phyloP scores from a whole-genome alignment of 2,329 filamentous ascomycete species.

The Phaeosphaeriaceae sp. region DNA sequence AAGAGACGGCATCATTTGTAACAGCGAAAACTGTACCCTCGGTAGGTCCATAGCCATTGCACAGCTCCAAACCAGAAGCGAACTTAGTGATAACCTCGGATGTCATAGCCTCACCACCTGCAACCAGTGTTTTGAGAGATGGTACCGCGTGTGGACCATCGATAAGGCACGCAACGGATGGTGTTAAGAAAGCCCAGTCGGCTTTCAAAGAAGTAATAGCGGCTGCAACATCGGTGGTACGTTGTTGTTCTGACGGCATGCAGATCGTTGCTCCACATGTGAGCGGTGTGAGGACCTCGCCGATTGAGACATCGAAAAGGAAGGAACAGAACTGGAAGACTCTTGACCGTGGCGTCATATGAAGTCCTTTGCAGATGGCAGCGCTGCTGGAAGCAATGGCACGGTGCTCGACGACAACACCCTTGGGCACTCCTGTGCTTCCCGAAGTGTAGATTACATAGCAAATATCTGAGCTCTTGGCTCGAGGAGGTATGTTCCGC shows the following conservation, averaged over 20 bases:
- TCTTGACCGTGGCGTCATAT: slow-evolving; percentile 34
- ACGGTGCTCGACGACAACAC: slow-evolving; percentile 39
- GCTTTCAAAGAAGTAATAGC: slow-evolving; percentile 37
- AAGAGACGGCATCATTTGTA: slow-evolving; percentile 31
- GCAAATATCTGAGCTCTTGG: slow-evolving; percentile 27
- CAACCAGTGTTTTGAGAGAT: slow-evolving; percentile 47
- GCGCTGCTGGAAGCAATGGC: slow-evolving; percentile 37
- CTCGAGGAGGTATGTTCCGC: slow-evolving; percentile 13
- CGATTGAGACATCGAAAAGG: slow-evolving; percentile 44
- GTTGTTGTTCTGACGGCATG: slow-evolving; percentile 48
- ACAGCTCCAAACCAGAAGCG: slow-evolving; percentile 28
- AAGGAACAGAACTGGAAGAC: slow-evolving; percentile 47
- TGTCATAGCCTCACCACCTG: slow-evolving; percentile 38
- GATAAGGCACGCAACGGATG: slow-evolving; percentile 45
- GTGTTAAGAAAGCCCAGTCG: slow-evolving; percentile 44
- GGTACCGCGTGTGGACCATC: slow-evolving; percentile 42
- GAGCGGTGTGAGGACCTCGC: slow-evolving; percentile 43
- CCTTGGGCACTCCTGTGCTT: slow-evolving; percentile 42
- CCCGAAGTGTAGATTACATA: slow-evolving; percentile 45
- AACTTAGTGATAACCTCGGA: slow-evolving; percentile 36
- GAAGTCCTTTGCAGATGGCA: slow-evolving; percentile 35
- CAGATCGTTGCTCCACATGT: slow-evolving; percentile 42
- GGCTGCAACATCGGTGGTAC: slow-evolving; percentile 53
- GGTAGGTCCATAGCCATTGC: slow-evolving; percentile 41
- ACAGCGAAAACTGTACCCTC: slow-evolving; percentile 36